A percentile compares a stretch with the other conserved stretches of the same genome.
These are phyloP conservation scores for Austroboletus olivaceoglutinosus DNA, from an alignment of 1,284 basidiomycete species.

Conservation along the genomic window DNA sequence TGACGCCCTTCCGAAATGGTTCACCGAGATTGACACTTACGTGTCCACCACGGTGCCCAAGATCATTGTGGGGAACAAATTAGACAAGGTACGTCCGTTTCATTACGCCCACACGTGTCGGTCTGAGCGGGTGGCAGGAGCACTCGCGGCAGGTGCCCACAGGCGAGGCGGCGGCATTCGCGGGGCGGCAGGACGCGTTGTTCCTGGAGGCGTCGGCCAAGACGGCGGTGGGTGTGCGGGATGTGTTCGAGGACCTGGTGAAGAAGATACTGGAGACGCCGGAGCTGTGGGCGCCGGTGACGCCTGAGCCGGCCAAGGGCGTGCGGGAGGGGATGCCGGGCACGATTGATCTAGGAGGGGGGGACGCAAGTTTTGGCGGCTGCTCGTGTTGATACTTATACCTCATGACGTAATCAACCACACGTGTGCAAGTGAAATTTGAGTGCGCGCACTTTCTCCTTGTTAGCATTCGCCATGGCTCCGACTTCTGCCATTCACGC, in stretches of 20 bases:
- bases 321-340: conserved; percentile 37
- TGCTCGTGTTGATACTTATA: conserved; percentile 21
- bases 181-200: conserved; percentile 74
- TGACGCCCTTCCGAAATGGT: conserved; percentile 91
- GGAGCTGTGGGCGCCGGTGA: conserved; percentile 57
- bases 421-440: conserved; percentile 17
- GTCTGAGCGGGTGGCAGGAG: conserved; percentile 52
- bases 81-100: conserved; percentile 72
- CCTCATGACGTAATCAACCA: conserved; percentile 24
- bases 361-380: not conserved
- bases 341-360: conserved; percentile 29
- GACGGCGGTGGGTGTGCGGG: conserved; percentile 76
- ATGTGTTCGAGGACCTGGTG: conserved; percentile 82
- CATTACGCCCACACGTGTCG: not conserved
- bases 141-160: conserved; percentile 84
- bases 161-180: conserved; percentile 80
- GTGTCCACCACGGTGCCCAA: conserved; percentile 86
- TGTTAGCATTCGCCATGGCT: conserved; percentile 18
- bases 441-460: not conserved
- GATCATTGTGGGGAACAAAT: conserved; percentile 94
- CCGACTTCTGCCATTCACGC: conserved; percentile 17
- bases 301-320: conserved; percentile 13
- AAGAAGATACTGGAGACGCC: conserved; percentile 67
- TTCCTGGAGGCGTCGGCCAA: conserved; percentile 91
- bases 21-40: conserved; percentile 92